Base-by-base conservation (phyloP, 2,329 filamentous ascomycete species). In the Aspergillus eucalypticola region DNA sequence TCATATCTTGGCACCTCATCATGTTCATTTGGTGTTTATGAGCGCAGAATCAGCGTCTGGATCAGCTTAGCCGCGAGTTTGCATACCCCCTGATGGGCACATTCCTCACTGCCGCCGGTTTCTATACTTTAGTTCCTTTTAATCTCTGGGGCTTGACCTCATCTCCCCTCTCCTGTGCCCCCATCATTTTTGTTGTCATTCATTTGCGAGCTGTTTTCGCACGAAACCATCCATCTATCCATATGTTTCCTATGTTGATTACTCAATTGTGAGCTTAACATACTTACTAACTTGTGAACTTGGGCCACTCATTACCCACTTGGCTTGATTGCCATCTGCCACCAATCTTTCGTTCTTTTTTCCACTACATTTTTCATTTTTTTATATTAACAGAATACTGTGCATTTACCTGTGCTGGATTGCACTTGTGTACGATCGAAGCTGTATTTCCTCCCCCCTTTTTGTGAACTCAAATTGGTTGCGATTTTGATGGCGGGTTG, bases 191-290 rank as follows among this genome's bases (percentile, higher is more conserved):
- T 44, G 56, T 54, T 44, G 57, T 54, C 61, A 54, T 66, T 66
- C 62, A 56, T 65, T 64, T 52, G 35, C 58, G 55, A 61, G 60
- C 51, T 56, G 50, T 62, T 35, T 50, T 56, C 59, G 55, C 60
- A 67, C 63, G 62, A 64, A 54, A 54, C 56, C 54, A 54, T 60
- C 59, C 54, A 54, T 60, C 56, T 51, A 55, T 60, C 59, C 54
- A 54, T 60, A 46, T 58, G 41, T 67, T 68, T 65, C 67, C 58
- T 69, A 64, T 67, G 66, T 68, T 63, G 48, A 64, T 61, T 13
- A 60, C 54, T 60, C 52, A 64, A 63, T 54, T 53, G 56, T 57
- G 55, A 60, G 50, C 53, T 49, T 61, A 56, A 61, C 50, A 62
- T 27, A 27, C 25, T 25, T 27, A 27, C 8, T 54, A 55, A 39